Evolutionary conservation across 2,329 filamentous ascomycete genomes (phyloP).

Genomic region (Lasiodiplodia hormozganensis): DNA sequence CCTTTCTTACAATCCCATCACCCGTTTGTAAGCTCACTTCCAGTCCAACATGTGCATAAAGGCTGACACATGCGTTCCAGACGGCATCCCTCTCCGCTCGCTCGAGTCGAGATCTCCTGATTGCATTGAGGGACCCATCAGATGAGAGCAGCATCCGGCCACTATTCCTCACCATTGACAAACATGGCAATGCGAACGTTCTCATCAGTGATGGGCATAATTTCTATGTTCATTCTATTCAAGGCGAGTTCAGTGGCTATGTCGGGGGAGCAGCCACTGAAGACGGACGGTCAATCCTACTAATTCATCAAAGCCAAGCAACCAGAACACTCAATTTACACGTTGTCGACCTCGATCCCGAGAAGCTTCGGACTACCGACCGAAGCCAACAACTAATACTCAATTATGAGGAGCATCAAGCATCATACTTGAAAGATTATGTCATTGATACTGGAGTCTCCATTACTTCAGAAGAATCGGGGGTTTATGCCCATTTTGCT

Average conservation of each 20-base stretch:
- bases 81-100: background rate
- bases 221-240: background rate
- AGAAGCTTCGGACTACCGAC: background rate
- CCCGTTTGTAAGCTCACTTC: background rate
- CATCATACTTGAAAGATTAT: constrained; percentile 2
- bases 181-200: constrained; percentile 1
- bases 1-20: background rate
- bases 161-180: constrained; percentile 16
- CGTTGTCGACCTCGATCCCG: constrained; percentile 3
- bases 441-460: background rate
- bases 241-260: constrained; percentile 1
- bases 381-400: background rate
- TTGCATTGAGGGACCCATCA: background rate
- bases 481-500: background rate
- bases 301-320: constrained; percentile 5
- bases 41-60: background rate
- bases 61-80: background rate
- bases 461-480: constrained; percentile 3
- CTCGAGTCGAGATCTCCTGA: background rate
- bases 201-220: background rate
- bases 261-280: background rate
- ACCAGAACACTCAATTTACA: background rate
- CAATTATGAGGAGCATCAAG: background rate
- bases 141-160: background rate
- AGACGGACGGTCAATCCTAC: constrained; percentile 7